Conservation (phyloP, 1,284 basidiomycete genomes). For the Trametes pubescens region DNA sequence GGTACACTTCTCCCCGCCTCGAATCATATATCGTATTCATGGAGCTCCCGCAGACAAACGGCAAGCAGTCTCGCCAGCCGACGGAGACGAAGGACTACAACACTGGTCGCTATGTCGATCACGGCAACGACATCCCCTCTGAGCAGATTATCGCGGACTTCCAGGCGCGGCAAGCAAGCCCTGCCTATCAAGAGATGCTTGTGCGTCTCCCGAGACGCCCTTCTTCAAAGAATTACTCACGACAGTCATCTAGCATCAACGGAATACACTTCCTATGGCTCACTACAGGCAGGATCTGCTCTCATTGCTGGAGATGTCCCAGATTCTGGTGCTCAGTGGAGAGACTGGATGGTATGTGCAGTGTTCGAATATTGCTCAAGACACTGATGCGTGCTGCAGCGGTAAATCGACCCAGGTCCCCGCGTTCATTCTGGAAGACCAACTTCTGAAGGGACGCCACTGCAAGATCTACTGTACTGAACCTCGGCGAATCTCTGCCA, state of each 20-base stretch:
- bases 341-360: slow-evolving; percentile 91
- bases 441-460: slow-evolving; percentile 80
- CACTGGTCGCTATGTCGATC: slow-evolving; percentile 24
- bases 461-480: slow-evolving; percentile 98
- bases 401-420: slow-evolving; percentile 99
- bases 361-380: background rate
- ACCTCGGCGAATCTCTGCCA: slow-evolving; percentile 95
- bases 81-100: slow-evolving; percentile 31
- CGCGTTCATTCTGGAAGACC: slow-evolving; percentile 93
- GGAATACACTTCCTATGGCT: slow-evolving; percentile 89
- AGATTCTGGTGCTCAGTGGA: slow-evolving; percentile 93
- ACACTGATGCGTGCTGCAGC: slow-evolving; percentile 50
- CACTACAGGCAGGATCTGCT: slow-evolving; percentile 83
- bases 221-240: background rate
- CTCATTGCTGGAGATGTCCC: slow-evolving; percentile 76
- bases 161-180: slow-evolving; percentile 63
- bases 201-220: slow-evolving; percentile 54
- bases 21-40: background rate
- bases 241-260: slow-evolving; percentile 57
- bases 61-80: slow-evolving; percentile 42
- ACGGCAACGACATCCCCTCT: slow-evolving; percentile 41
- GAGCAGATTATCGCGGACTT: slow-evolving; percentile 69
- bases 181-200: slow-evolving; percentile 88
- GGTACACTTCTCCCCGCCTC: slow-evolving; percentile 44
- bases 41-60: slow-evolving; percentile 37